Evolutionary conservation across 2,329 filamentous ascomycete genomes (phyloP).

Genomic region (Hirsutella rhossiliensis): DNA sequence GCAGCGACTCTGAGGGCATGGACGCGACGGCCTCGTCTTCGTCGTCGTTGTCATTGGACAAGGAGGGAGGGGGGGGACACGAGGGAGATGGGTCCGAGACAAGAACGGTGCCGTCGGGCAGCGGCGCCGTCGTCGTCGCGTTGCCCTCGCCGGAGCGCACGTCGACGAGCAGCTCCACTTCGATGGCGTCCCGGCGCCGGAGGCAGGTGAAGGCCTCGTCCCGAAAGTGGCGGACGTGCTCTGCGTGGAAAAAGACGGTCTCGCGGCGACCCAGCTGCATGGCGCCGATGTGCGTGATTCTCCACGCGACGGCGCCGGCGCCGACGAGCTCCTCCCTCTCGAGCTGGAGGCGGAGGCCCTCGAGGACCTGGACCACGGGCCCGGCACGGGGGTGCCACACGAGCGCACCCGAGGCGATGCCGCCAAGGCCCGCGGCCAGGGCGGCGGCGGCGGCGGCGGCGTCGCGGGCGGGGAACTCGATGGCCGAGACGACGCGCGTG

Average conservation of each 20-base stretch:
- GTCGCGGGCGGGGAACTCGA: conserved; percentile 46
- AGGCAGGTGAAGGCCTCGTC: conserved; percentile 79
- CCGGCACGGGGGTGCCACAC: conserved; percentile 22
- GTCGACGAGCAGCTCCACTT: conserved; percentile 50
- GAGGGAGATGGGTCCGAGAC: neutral
- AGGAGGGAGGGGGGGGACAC: neutral
- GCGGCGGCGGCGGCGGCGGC: conserved; percentile 17
- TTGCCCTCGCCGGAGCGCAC: conserved; percentile 10
- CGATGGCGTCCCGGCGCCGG: conserved; percentile 59
- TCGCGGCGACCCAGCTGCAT: conserved; percentile 78
- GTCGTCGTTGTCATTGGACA: neutral
- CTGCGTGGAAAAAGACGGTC: conserved; percentile 66
- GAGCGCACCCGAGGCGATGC: conserved; percentile 7
- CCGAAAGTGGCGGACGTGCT: conserved; percentile 61
- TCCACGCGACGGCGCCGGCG: conserved; percentile 31
- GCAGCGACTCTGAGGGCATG: conserved; percentile 25
- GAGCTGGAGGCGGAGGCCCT: conserved; percentile 52
- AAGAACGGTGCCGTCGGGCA: conserved; percentile 6
- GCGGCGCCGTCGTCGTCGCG: conserved; percentile 10
- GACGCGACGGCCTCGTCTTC: conserved; percentile 1
- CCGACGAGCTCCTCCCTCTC: conserved; percentile 40
- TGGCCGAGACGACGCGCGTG: conserved; percentile 55
- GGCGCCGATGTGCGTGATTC: conserved; percentile 71
- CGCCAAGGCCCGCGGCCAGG: conserved; percentile 15
- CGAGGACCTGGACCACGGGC: conserved; percentile 37